Base-by-base conservation (phyloP, 768 basidiomycete species). In the Plicaturopsis crispa region DNA sequence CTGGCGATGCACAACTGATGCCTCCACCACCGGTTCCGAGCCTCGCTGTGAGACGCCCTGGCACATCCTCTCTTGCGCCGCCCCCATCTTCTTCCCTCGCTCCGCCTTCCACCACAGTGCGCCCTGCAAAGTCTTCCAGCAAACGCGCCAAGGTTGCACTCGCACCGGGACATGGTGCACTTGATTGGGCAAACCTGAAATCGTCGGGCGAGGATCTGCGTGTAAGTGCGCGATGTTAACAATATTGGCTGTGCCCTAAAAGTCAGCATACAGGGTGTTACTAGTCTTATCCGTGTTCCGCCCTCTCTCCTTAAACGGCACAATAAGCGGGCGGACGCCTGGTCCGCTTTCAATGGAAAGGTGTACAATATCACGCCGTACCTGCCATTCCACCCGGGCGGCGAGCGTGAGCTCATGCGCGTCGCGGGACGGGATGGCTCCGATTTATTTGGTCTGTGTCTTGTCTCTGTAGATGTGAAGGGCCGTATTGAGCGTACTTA, bases 311-410 rank as follows among this genome's bases (percentile, higher is more conserved):
- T 93, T 28, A 87, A 86, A 52, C 53, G 69, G 51, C 94, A 99
- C 56, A 84, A 85, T 39, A 88, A 73, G 36, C 70, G 66, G 24
- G 82, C 83, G 28, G 93, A 99, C 59, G 92, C 90, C 1, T 99
- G 96, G 96, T 74, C 90, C 11, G 82, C 79, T 0, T 80, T 97
- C 64, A 77, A 82, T 48, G 92, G 90, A 39, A 92, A 87, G 55
- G 92, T 99, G 13, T 99, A 99, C 63, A 97, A 97, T 54, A 87
- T 99, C 36, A 92, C 91, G 2, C 76, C 86, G 0, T 99, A 96
- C 60, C 61, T 96, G 5, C 65, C 80, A 2, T 99, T 81, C 51
- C 94, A 98, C 59, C 94, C 94, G 1, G 94, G 94, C 5, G 94
- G 94, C 11, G 91, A 84, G 65, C 82, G 80, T 47, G 90, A 98